Percentiles rank a stretch among this genome's conserved stretches.
These are phyloP conservation scores for Aspergillus pseudoviridinutans DNA, from an alignment of 2,329 filamentous ascomycete genomes.

Conservation along the genomic window DNA sequence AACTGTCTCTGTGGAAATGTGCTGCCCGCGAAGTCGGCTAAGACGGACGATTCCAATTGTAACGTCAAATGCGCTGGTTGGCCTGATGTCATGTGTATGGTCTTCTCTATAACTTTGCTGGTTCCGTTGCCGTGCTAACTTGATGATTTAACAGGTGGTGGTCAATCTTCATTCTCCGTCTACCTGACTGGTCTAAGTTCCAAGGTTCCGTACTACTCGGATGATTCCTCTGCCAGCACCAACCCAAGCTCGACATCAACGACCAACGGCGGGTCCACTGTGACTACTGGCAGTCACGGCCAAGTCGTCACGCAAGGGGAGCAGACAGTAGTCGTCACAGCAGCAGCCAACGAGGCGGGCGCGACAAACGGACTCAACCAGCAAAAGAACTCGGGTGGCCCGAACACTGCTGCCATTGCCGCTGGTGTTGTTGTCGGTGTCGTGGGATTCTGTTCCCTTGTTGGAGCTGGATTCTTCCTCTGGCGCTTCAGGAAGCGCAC, in stretches of 20 bases:
- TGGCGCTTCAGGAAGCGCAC: conserved; percentile 71
- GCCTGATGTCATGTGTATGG: conserved; percentile 60
- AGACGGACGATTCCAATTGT: conserved; percentile 60
- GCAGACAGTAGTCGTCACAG: conserved; percentile 35
- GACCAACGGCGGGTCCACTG: conserved; percentile 14
- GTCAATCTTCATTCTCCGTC: conserved; percentile 49
- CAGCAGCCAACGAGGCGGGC: conserved; percentile 23
- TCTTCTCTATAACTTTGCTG: background rate
- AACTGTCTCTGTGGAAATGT: conserved; percentile 70
- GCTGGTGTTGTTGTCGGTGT: conserved; percentile 85
- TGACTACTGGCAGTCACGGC: conserved; percentile 6
- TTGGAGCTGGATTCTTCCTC: conserved; percentile 68
- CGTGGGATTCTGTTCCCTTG: conserved; percentile 61
- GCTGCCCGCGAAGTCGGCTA: conserved; percentile 56
- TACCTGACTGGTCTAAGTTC: conserved; percentile 47
- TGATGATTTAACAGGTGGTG: conserved; percentile 50
- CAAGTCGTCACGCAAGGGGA: conserved; percentile 23
- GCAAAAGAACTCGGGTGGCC: conserved; percentile 33
- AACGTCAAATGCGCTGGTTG: conserved; percentile 63
- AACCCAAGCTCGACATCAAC: conserved; percentile 20
- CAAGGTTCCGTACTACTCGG: conserved; percentile 6
- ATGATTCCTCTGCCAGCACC: conserved; percentile 22
- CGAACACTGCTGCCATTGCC: conserved; percentile 80
- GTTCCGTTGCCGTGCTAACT: background rate
- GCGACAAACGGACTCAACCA: conserved; percentile 1